phyloP scores from a whole-genome alignment of 1,284 basidiomycete species.

The Taiwanofungus camphoratus region DNA sequence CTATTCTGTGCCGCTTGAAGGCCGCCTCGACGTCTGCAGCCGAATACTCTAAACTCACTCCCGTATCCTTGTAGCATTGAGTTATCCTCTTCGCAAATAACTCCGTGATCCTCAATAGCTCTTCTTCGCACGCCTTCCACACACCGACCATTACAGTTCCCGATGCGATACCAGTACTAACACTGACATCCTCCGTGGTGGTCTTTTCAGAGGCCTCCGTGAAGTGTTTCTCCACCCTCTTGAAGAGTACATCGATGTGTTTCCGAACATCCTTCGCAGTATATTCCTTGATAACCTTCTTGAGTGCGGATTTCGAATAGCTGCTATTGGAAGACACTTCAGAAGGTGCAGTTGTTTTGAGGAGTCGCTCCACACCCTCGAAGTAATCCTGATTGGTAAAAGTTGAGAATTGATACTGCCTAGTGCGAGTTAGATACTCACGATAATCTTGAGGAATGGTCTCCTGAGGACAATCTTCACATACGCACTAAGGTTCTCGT shows the following conservation, averaged over 20 bases:
- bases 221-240: slow-evolving; percentile 96
- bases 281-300: slow-evolving; percentile 84
- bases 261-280: slow-evolving; percentile 86
- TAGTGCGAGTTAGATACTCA: slow-evolving; percentile 42
- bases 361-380: slow-evolving; percentile 82
- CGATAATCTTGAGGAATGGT: slow-evolving; percentile 85
- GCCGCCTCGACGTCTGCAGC: slow-evolving; percentile 70
- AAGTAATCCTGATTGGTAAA: slow-evolving; percentile 80
- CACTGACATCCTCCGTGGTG: slow-evolving; percentile 43
- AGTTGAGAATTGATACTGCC: no score
- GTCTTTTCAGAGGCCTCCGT: slow-evolving; percentile 69
- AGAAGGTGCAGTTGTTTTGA: slow-evolving; percentile 75
- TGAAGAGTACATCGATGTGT: slow-evolving; percentile 79
- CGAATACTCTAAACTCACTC: slow-evolving; percentile 70
- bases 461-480: slow-evolving; percentile 84
- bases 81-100: slow-evolving; percentile 62
- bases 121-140: slow-evolving; percentile 85
- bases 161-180: slow-evolving; percentile 46
- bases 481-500: slow-evolving; percentile 83
- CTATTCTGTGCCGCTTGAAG: slow-evolving; percentile 63
- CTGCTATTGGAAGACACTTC: slow-evolving; percentile 76
- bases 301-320: slow-evolving; percentile 75
- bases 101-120: slow-evolving; percentile 68
- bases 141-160: slow-evolving; percentile 75
- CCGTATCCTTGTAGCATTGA: slow-evolving; percentile 73